phyloP scores from a whole-genome alignment of 2,329 filamentous ascomycete genomes.

The Fusarium sp. region DNA sequence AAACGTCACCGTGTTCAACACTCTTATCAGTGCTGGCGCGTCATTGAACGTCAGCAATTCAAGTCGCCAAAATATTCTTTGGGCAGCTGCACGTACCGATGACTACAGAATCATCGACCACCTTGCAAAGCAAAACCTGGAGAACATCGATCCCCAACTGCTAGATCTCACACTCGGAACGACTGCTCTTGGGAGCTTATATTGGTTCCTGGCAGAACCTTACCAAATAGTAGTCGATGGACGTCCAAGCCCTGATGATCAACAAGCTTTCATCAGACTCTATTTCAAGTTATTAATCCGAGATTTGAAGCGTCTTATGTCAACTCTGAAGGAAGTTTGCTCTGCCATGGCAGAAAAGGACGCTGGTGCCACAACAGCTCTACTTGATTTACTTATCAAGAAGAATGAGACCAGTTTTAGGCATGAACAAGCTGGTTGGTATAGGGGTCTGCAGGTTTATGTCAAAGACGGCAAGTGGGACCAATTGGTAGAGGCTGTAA shows the following conservation, averaged over 20 bases:
- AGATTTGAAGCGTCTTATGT: not conserved
- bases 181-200: not conserved
- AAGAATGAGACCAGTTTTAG: not conserved
- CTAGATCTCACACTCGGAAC: rapidly evolving
- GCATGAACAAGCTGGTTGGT: conserved; percentile 2
- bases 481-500: not conserved
- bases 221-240: rapidly evolving
- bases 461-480: conserved; percentile 12
- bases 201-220: not conserved
- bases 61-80: rapidly evolving
- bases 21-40: conserved; percentile 1
- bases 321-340: not conserved
- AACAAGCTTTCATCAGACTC: not conserved
- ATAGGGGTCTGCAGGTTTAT: conserved; percentile 24
- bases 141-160: not conserved
- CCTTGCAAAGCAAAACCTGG: not conserved
- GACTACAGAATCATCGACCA: not conserved
- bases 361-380: rapidly evolving
- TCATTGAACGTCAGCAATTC: rapidly evolving
- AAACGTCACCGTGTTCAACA: rapidly evolving
- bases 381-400: not conserved
- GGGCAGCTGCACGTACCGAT: rapidly evolving
- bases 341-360: not conserved
- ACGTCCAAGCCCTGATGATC: not conserved
- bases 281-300: conserved; percentile 15